Evolutionary conservation across 73 alveolate species (phyloP).

Genomic region (Blepharisma japonicum): DNA sequence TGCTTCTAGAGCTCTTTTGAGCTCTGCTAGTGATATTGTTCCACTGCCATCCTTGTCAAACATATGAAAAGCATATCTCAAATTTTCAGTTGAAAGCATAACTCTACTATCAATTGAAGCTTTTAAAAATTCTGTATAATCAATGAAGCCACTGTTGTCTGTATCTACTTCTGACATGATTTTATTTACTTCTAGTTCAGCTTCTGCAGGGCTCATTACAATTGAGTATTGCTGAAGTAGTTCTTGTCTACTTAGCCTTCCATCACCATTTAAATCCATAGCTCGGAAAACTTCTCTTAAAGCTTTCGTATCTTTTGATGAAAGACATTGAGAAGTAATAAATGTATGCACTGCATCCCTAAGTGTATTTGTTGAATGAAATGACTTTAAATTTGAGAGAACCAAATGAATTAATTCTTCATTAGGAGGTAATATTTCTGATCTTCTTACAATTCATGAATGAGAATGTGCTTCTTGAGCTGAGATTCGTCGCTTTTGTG

Average conservation of each 20-base stretch:
- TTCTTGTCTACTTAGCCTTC: constrained; percentile 43
- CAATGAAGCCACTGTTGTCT: constrained; percentile 55
- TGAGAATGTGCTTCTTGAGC: neutral
- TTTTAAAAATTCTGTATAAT: constrained; percentile 54
- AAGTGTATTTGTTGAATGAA: constrained; percentile 31
- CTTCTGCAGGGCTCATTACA: constrained; percentile 36
- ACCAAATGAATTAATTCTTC: too few relatives aligned
- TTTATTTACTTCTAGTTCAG: constrained; percentile 50
- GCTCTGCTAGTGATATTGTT: constrained; percentile 65
- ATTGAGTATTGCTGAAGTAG: constrained; percentile 35
- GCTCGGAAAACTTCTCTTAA: constrained; percentile 27
- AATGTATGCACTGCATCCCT: constrained; percentile 40
- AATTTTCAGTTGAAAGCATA: constrained; percentile 44
- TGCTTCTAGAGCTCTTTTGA: constrained; percentile 57
- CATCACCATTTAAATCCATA: constrained; percentile 42
- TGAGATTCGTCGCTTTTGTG: constrained; percentile 25
- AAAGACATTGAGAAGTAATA: constrained; percentile 29
- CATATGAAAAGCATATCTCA: constrained; percentile 44
- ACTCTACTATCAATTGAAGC: constrained; percentile 45
- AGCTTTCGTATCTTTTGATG: constrained; percentile 22
- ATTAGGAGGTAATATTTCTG: too few relatives aligned
- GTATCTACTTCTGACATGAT: constrained; percentile 45
- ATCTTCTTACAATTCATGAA: too few relatives aligned
- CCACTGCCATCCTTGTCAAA: constrained; percentile 74
- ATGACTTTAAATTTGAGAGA: too few relatives aligned